A percentile compares a stretch with the other conserved stretches of the same genome.
Evolutionary conservation across 495 filamentous ascomycete genomes (phyloP).

Genomic region (Podospora comata): DNA sequence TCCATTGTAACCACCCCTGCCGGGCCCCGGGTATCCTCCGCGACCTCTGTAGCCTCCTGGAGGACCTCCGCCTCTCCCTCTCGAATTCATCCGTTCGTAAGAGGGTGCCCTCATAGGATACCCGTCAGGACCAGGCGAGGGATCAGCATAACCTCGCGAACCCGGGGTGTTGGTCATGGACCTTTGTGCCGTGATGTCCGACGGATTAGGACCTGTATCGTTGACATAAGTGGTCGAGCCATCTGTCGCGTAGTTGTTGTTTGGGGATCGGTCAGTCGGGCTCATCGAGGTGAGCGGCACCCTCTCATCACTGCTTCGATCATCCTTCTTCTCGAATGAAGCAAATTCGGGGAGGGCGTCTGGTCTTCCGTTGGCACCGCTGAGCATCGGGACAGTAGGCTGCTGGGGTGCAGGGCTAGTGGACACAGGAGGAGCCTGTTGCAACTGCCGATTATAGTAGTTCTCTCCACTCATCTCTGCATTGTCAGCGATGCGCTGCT

Average conservation of each 20-base stretch:
- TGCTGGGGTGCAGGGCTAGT: constrained; percentile 49
- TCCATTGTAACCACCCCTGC: constrained; percentile 38
- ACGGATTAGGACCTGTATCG: constrained; percentile 36
- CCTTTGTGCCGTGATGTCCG: constrained; percentile 28
- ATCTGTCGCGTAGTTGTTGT: constrained; percentile 36
- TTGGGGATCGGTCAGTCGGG: constrained; percentile 48
- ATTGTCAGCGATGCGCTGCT: constrained; percentile 87
- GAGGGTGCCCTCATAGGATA: constrained; percentile 59
- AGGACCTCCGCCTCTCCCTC: constrained; percentile 50
- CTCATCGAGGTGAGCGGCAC: constrained; percentile 74
- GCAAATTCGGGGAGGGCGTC: constrained; percentile 73
- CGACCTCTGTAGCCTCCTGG: constrained; percentile 53
- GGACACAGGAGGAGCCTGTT: constrained; percentile 39
- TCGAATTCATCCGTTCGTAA: constrained; percentile 56
- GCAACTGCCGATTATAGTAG: constrained; percentile 74
- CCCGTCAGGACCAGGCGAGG: constrained; percentile 47
- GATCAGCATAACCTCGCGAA: constrained; percentile 64
- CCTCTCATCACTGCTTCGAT: constrained; percentile 68
- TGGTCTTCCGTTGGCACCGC: constrained; percentile 45
- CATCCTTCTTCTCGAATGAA: constrained; percentile 67
- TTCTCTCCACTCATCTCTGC: constrained; percentile 93
- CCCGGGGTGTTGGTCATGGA: constrained; percentile 37
- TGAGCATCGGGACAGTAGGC: constrained; percentile 54
- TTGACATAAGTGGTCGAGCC: constrained; percentile 29
- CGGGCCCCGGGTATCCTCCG: constrained; percentile 46